Base-by-base conservation (phyloP, 164 flowering plant genomes). In the Vitis rotundifolia region DNA sequence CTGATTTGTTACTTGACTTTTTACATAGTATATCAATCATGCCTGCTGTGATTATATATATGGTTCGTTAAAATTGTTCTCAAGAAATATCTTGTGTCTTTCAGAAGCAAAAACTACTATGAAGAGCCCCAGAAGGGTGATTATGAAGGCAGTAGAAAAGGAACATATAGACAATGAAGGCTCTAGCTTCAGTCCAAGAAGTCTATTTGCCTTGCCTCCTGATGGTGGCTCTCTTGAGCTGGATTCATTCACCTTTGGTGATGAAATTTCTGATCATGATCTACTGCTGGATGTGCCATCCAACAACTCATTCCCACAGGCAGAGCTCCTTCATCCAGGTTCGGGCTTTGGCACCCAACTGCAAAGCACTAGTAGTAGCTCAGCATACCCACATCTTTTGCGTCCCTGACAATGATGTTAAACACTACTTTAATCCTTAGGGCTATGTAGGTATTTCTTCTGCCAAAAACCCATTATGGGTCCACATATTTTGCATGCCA, bases 221-320 rank as follows among this genome's bases (percentile, higher is more conserved):
- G 91, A 88, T 64, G 69, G 83, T 65, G 78, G 85, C 77, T 82
- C 86, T 18, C 72, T 81, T 59, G 79, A 83, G 85, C 78, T 87
- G 61, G 94, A 89, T 55, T 78, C 90, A 71, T 77, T 84, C 49
- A 71, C 79, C 60, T 79, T 78, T 72, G 77, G 71, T 0, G 92
- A 87, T 63, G 92, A 85, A 55, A 83, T 72, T 71, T 81, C 83
- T 19, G 95, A 89, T 67, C 94, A 91, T 77, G 98, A 91, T 81
- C 73, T 95, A 74, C 92, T 93, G 67, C 80, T 92, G 58, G 93
- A 91, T 61, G 80, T 95, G 54, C 98, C 94, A 56, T 86, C 90
- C 63, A 85, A 86, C 62, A 72, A 88, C 54, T 86, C 88, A 44
- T 91, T 95, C 64, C 88, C 97, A 4, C 85, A 92, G 75, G 98